Base-by-base conservation (phyloP, 176 grass and related monocot species). In the Oryza officinalis region DNA sequence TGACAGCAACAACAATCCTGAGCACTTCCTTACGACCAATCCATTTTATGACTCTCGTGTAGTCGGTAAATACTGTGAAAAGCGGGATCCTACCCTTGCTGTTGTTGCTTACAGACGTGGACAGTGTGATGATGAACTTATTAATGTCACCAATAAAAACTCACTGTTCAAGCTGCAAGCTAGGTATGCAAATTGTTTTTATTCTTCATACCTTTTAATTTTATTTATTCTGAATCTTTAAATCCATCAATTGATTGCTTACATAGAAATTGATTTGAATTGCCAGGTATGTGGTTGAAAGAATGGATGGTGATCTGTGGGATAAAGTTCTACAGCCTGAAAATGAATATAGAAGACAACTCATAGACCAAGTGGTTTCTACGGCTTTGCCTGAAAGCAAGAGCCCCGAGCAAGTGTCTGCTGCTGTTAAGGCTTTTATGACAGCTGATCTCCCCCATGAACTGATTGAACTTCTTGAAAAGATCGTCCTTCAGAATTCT, bases 361-460 rank as follows among this genome's bases (percentile, higher is more conserved):
- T 95, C 37, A 98, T 98, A 77, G 96, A 98, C 80, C 93, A 95
- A 92, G 96, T 98, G 80, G 96, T 98, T 90, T 95, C 91, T 41
- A 98, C 96, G 2, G 96, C 96, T 9, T 87, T 95, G 67, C 93
- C 96, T 77, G 93, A 95, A 77, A 93, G 92, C 91, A 98, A 93
- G 91, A 98, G 91, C 79, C 96, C 96, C 28, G 96, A 95, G 76
- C 96, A 98, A 95, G 93, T 98, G 13, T 98, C 96, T 88, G 96
- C 96, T 82, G 96, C 96, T 54, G 96, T 98, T 75, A 95, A 98
- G 82, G 96, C 96, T 86, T 98, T 98, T 85, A 98, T 98, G 96
- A 94, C 93, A 38, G 93, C 96, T 90, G 96, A 98, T 77, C 93
- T 98, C 14, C 93, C 96, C 27, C 96, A 98, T 77, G 96, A 98